A percentile compares a stretch with the other conserved stretches of the same genome.
These are phyloP conservation scores for Metarhizium rileyi DNA, from an alignment of 2,329 filamentous ascomycete genomes.

Conservation along the genomic window DNA sequence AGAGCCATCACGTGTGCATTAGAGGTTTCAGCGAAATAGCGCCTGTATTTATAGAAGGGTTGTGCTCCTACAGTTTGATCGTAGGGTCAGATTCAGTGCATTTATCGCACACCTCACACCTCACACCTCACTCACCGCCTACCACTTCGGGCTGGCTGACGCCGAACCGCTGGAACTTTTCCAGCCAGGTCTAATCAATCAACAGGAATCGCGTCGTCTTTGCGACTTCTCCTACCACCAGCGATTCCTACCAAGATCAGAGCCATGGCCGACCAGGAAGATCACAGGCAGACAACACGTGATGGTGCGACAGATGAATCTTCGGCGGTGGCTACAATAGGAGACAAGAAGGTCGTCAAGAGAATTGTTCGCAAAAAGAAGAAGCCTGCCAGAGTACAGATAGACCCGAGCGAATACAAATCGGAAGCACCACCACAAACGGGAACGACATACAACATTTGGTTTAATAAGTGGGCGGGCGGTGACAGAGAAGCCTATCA, in stretches of 20 bases:
- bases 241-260: neutral
- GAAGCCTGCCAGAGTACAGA: constrained; percentile 79
- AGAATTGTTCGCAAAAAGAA: constrained; percentile 89
- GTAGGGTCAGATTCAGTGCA: too few species aligned
- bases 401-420: constrained; percentile 75
- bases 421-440: constrained; percentile 84
- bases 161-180: neutral
- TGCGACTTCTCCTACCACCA: neutral
- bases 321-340: constrained; percentile 27
- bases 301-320: constrained; percentile 11
- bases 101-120: too few species aligned
- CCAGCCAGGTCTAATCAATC: neutral
- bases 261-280: constrained; percentile 23
- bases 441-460: constrained; percentile 83
- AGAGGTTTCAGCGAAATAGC: too few species aligned
- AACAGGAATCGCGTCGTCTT: neutral
- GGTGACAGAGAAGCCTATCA: constrained; percentile 92
- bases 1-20: too few species aligned
- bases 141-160: neutral
- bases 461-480: constrained; percentile 96
- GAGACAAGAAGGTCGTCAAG: constrained; percentile 57
- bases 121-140: constrained; percentile 1
- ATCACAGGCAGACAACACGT: constrained; percentile 12
- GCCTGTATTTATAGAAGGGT: too few species aligned
- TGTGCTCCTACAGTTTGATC: too few species aligned